A percentile compares a stretch with the other conserved stretches of the same genome.
Evolutionary conservation across 805 yeast species (phyloP).

Genomic region (Saccharomycopsis sp.): DNA sequence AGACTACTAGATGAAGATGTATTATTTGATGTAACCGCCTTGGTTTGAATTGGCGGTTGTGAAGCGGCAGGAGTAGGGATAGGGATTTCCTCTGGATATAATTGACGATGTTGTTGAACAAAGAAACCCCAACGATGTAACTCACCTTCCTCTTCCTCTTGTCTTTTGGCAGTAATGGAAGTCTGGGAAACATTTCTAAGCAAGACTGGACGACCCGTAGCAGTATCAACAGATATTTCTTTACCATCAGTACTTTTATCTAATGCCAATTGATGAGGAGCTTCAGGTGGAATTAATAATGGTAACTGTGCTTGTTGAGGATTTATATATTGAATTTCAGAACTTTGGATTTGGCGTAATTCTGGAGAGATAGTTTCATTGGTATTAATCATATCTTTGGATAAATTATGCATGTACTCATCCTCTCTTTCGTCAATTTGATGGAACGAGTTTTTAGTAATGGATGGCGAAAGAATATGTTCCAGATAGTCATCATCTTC

Average conservation of each 20-base stretch:
- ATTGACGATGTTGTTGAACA: constrained; percentile 48
- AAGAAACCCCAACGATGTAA: constrained; percentile 79
- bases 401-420: constrained; percentile 15
- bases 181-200: constrained; percentile 56
- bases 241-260: constrained; percentile 48
- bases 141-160: constrained; percentile 89
- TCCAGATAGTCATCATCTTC: background rate
- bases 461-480: background rate
- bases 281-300: constrained; percentile 12
- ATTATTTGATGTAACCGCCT: background rate
- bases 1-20: background rate
- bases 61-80: background rate
- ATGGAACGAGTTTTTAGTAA: background rate
- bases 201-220: constrained; percentile 64
- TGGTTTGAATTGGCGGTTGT: background rate
- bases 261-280: constrained; percentile 64
- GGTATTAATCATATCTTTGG: constrained; percentile 16
- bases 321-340: constrained; percentile 15
- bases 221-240: constrained; percentile 48
- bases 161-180: constrained; percentile 55
- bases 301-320: constrained; percentile 4
- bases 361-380: constrained; percentile 15
- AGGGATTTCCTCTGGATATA: constrained; percentile 22
- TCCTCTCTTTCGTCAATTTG: background rate
- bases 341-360: constrained; percentile 13